Evolutionary conservation across 495 filamentous ascomycete species (phyloP).

Genomic region (Pseudoneurospora amorphoporcata): DNA sequence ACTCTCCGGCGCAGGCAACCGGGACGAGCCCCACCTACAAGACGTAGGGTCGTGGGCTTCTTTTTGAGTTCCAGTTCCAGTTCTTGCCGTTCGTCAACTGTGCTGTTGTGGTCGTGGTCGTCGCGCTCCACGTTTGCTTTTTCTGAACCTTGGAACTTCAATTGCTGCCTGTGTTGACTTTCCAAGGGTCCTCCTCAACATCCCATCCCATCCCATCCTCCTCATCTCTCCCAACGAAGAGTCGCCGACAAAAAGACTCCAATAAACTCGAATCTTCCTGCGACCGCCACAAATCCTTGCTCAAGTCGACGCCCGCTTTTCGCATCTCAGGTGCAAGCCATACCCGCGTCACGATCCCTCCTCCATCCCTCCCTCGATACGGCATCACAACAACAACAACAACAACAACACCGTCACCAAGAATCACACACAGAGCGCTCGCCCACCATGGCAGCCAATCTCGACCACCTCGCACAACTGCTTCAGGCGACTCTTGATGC

Average conservation of each 20-base stretch:
- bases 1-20: not conserved
- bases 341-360: not conserved
- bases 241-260: not conserved
- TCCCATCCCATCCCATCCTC: not conserved
- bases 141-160: not conserved
- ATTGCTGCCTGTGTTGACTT: not conserved
- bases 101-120: too few relatives aligned
- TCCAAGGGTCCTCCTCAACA: not conserved
- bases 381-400: not conserved
- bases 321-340: not conserved
- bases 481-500: conserved; percentile 83
- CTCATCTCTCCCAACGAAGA: not conserved
- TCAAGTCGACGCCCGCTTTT: not conserved
- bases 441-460: conserved; percentile 61
- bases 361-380: not conserved
- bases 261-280: not conserved
- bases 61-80: not conserved
- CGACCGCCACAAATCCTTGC: not conserved
- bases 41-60: not conserved
- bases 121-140: not conserved
- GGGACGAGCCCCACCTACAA: not conserved
- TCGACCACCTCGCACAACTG: conserved; percentile 63
- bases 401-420: conserved; percentile 2
- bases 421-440: not conserved
- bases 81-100: not conserved